Conservation (phyloP, 1,284 basidiomycete genomes). For the Tilletia caries region DNA sequence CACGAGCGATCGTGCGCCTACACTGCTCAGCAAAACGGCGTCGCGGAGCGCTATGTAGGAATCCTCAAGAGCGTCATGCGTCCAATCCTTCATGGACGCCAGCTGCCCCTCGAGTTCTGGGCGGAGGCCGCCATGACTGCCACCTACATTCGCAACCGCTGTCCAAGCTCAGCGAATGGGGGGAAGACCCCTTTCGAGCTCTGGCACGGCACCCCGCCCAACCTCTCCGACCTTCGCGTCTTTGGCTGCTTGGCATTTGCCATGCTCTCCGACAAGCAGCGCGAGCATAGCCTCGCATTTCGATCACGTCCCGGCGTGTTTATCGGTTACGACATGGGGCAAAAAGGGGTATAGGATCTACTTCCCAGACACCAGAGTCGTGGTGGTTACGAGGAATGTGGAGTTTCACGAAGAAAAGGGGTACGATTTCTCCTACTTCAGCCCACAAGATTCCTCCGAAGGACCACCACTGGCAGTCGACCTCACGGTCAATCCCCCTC, state of each 20-base stretch:
- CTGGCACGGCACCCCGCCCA: neutral
- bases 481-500: too few species aligned
- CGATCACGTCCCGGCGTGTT: neutral
- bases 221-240: neutral
- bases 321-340: neutral
- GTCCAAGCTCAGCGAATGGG: neutral
- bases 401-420: neutral
- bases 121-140: neutral
- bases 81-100: neutral
- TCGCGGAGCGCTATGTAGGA: neutral
- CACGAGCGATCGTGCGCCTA: neutral
- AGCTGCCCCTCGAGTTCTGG: neutral
- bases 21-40: neutral
- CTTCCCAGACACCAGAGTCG: neutral
- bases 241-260: conserved; percentile 6
- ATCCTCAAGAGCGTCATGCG: neutral
- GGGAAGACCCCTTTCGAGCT: conserved; percentile 6
- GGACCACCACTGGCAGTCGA: neutral
- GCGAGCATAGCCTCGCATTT: neutral
- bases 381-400: neutral
- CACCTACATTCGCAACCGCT: conserved; percentile 4
- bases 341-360: neutral
- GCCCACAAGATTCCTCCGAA: too few species aligned
- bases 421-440: neutral
- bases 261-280: neutral